Evolutionary conservation across 805 yeast genomes (phyloP).

Genomic region (Metschnikowia sp.): DNA sequence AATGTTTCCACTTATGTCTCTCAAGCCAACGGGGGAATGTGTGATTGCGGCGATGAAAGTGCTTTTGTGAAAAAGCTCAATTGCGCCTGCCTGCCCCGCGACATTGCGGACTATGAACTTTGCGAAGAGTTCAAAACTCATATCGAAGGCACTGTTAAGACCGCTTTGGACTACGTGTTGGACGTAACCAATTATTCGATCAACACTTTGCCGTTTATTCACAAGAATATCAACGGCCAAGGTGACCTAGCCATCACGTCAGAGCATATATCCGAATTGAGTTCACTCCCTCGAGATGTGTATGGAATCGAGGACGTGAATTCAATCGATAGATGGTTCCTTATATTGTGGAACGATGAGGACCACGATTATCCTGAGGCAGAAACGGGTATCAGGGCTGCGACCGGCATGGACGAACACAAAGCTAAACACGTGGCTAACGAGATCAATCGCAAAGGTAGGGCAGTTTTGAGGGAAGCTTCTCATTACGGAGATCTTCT

Average conservation of each 20-base stretch:
- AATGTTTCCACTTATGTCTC: conserved; percentile 54
- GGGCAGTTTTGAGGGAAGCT: conserved; percentile 44
- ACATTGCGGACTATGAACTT: conserved; percentile 5
- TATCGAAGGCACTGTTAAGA: conserved; percentile 27
- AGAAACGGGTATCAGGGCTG: conserved; percentile 40
- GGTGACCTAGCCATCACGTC: conserved; percentile 23
- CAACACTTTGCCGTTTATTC: conserved; percentile 40
- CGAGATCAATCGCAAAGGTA: conserved; percentile 48
- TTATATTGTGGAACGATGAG: conserved; percentile 79
- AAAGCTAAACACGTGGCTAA: conserved; percentile 38
- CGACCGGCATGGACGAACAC: conserved; percentile 23
- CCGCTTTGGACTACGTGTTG: conserved; percentile 40
- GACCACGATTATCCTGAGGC: conserved; percentile 61
- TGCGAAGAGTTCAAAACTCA: conserved; percentile 18
- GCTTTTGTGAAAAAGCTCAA: conserved; percentile 55
- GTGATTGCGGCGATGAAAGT: conserved; percentile 71
- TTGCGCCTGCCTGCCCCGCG: conserved; percentile 42
- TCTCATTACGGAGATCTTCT: conserved; percentile 21
- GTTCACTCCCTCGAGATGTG: conserved; percentile 28
- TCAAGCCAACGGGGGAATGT: conserved; percentile 46
- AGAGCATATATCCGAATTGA: conserved; percentile 25
- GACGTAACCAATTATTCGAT: conserved; percentile 40
- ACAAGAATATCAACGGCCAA: conserved; percentile 24
- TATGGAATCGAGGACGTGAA: conserved; percentile 37
- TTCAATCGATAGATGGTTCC: conserved; percentile 34